Evolutionary conservation across 192 early-diverging fungal species (phyloP).

Genomic region (Coemansia sp.): DNA sequence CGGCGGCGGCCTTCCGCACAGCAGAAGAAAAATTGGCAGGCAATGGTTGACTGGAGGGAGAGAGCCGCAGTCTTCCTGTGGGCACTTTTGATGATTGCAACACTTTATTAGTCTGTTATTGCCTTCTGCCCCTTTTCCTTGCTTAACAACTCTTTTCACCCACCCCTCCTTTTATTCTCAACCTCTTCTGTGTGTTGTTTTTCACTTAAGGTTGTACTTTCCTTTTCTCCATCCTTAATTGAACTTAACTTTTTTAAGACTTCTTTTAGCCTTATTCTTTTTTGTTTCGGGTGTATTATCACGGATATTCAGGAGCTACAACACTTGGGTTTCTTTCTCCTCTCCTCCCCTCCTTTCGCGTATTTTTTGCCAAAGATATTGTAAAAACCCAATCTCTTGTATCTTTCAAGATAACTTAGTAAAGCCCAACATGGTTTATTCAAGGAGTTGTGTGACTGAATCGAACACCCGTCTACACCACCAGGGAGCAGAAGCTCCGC

Average conservation of each 20-base stretch:
- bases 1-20: slow-evolving; percentile 6
- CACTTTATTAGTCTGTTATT: background rate
- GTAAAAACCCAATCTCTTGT: background rate
- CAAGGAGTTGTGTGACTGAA: slow-evolving; percentile 37
- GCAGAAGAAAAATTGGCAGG: background rate
- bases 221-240: slow-evolving; percentile 8
- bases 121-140: background rate
- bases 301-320: background rate
- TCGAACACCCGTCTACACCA: slow-evolving; percentile 55
- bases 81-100: background rate
- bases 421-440: slow-evolving; percentile 31
- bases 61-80: background rate
- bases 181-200: too few relatives aligned
- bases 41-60: background rate
- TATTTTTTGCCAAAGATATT: background rate
- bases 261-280: background rate
- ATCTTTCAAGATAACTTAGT: slow-evolving; percentile 11
- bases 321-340: background rate
- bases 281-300: too few relatives aligned
- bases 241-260: background rate
- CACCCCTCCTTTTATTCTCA: slow-evolving; percentile 16
- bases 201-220: background rate
- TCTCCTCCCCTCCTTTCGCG: background rate
- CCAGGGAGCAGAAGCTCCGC: slow-evolving; percentile 26
- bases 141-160: background rate